Base-by-base conservation (phyloP, 768 basidiomycete species). In the Panaeolus cyanescens region DNA sequence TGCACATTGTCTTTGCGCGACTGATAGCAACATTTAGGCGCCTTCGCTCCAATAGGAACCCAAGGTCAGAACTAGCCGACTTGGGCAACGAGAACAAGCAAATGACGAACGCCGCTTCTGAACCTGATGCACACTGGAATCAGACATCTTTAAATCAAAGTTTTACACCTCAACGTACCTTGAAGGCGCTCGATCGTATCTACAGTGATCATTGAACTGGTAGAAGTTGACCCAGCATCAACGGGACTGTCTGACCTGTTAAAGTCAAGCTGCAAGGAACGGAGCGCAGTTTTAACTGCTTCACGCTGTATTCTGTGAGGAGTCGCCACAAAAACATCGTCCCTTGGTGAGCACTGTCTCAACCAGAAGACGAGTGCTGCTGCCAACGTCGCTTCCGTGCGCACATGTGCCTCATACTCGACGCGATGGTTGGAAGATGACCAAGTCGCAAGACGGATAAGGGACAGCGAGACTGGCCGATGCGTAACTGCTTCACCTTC, bases 21-120 rank as follows among this genome's bases (percentile, higher is more conserved):
- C 81, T 83, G 55, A 85, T 83, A 4, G 81, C 82, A 0, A 85
- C 83, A 62, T 85, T 85, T 22, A 85, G 66, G 6, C 83, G 68
- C 50, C 83, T 72, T 15, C 83, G 75, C 58, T 83, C 80, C 12
- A 85, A 69, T 7, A 85, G 66, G 62, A 83, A 85, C 1, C 68
- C 70, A 4, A 82, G 71, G 60, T 81, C 79, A 2, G 73, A 62
- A 1, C 71, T 65, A 28, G 75, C 70, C 1, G 73, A 67, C 32
- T 72, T 75, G 22, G 82, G 80, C 17, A 82, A 64, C 10, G 83
- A 81, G 67, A 85, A 82, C 15, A 83, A 68, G 58, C 82, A 85
- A 32, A 85, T 81, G 7, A 85, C 83, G 55, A 84, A 83, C 1
- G 78, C 73, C 1, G 83, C 83, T 63, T 85, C 83, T 2, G 83